Conservation (phyloP, 1,139 yeast species). For the Yamadazyma kanchanaburiensis region DNA sequence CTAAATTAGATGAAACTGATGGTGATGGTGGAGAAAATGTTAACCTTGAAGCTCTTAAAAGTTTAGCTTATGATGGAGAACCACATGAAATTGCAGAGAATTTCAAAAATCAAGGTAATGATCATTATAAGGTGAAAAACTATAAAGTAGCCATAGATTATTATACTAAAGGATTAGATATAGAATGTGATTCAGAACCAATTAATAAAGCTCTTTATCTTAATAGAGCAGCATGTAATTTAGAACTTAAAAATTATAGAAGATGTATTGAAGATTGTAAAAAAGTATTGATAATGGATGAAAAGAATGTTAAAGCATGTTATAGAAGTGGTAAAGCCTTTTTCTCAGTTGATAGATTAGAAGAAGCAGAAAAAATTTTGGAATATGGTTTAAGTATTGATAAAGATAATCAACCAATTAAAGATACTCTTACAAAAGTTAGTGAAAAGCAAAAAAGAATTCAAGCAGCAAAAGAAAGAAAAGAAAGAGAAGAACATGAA, state of each 20-base stretch:
- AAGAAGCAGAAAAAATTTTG: slow-evolving; percentile 69
- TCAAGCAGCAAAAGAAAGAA: slow-evolving; percentile 25
- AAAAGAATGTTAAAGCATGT: slow-evolving; percentile 75
- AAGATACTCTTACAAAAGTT: slow-evolving; percentile 37
- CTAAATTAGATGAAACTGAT: slow-evolving; percentile 71
- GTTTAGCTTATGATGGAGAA: slow-evolving; percentile 93
- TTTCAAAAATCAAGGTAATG: slow-evolving; percentile 93
- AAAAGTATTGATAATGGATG: slow-evolving; percentile 62
- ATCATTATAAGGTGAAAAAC: slow-evolving; percentile 66
- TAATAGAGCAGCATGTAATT: slow-evolving; percentile 90
- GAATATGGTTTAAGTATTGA: slow-evolving; percentile 65
- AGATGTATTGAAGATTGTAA: slow-evolving; percentile 85
- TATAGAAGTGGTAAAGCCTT: slow-evolving; percentile 85
- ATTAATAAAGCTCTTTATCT: slow-evolving; percentile 63
- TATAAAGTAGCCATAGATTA: slow-evolving; percentile 73
- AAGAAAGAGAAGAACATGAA: slow-evolving; percentile 32
- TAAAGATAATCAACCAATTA: slow-evolving; percentile 52
- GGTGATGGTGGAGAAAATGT: slow-evolving; percentile 76
- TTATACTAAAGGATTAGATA: slow-evolving; percentile 78
- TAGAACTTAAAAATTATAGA: slow-evolving; percentile 81
- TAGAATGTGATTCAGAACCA: slow-evolving; percentile 51
- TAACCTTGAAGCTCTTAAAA: slow-evolving; percentile 82
- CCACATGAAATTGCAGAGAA: slow-evolving; percentile 89
- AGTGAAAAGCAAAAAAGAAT: slow-evolving; percentile 35
- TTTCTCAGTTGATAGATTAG: slow-evolving; percentile 58